phyloP scores from a whole-genome alignment of 371 early-diverging fungal species.

The Parasitella parasitica region DNA sequence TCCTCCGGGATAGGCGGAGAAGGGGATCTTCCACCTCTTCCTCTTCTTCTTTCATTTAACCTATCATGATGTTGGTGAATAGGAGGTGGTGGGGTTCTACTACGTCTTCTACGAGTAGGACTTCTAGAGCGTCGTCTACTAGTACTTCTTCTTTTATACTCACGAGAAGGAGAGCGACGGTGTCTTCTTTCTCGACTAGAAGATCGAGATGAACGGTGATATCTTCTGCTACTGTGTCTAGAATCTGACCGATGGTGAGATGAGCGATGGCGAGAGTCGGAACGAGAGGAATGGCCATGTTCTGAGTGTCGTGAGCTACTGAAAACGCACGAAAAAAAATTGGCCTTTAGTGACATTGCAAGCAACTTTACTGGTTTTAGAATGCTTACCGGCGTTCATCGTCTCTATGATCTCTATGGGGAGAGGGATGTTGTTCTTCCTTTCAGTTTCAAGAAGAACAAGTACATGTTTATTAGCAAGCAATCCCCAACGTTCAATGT shows the following conservation, averaged over 20 bases:
- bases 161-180: conserved; percentile 27
- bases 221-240: conserved; percentile 30
- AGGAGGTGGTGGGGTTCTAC: conserved; percentile 25
- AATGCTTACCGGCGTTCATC: conserved; percentile 25
- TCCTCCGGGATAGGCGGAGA: conserved; percentile 72
- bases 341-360: neutral
- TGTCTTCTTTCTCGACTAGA: conserved; percentile 33
- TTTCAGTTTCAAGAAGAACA: neutral
- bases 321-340: neutral
- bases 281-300: conserved; percentile 15
- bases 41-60: conserved; percentile 10
- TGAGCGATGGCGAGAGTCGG: conserved; percentile 34
- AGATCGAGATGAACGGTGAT: conserved; percentile 43
- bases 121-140: conserved; percentile 16
- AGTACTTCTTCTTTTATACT: conserved; percentile 29
- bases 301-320: conserved; percentile 6
- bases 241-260: conserved; percentile 34
- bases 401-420: conserved; percentile 21
- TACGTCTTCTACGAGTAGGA: conserved; percentile 31
- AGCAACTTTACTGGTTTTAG: too few relatives aligned
- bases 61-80: conserved; percentile 37
- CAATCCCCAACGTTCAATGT: neutral
- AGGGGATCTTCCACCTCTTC: conserved; percentile 58
- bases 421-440: neutral
- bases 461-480: neutral